These are phyloP conservation scores for Sporothrix euskadiensis DNA, from an alignment of 2,329 filamentous ascomycete genomes.

Conservation along the genomic window DNA sequence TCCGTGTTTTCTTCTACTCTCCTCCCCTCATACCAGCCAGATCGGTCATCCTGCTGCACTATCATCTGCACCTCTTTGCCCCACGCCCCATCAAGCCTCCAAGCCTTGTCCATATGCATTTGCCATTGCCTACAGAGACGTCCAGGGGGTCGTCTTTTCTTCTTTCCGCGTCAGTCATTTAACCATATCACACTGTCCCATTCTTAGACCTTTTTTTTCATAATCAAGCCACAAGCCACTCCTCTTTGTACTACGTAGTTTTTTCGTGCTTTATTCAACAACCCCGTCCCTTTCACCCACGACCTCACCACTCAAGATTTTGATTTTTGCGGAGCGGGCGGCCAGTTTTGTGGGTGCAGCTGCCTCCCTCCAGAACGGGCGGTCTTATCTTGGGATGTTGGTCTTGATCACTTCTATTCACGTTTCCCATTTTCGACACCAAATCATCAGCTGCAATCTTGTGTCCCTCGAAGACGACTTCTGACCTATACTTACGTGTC, in stretches of 20 bases:
- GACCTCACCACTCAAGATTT: neutral
- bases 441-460: neutral
- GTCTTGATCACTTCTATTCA: neutral
- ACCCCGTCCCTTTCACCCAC: neutral
- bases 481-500: neutral
- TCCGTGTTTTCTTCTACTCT: neutral
- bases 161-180: neutral
- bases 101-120: conserved; percentile 10
- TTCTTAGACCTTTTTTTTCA: conserved; percentile 6
- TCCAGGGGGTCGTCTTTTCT: neutral
- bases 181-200: conserved; percentile 8
- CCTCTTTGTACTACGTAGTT: neutral
- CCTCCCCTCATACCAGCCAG: neutral
- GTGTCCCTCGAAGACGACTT: neutral
- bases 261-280: neutral
- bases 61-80: neutral
- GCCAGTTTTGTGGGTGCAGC: neutral
- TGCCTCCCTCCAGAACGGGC: neutral
- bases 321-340: conserved; percentile 10
- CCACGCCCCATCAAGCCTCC: conserved; percentile 3
- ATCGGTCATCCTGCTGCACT: conserved; percentile 6
- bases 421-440: neutral
- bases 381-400: conserved; percentile 6
- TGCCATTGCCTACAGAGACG: neutral
- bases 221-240: conserved; percentile 16